Conservation (phyloP, 192 early-diverging fungal species). For the Coemansia sp. region DNA sequence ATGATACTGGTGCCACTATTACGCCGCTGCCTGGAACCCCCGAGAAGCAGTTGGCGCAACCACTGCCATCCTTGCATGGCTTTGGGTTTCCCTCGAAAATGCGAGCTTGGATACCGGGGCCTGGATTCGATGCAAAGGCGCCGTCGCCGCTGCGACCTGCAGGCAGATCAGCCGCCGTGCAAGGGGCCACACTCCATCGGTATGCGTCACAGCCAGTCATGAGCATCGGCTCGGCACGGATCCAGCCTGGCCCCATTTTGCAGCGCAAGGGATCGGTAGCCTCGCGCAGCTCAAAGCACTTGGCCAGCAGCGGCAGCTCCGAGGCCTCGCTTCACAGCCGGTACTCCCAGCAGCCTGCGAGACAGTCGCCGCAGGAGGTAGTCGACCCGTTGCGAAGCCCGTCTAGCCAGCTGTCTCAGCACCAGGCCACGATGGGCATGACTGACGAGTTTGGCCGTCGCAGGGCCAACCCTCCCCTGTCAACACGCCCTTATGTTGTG, state of each 20-base stretch:
- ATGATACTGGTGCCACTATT: not conserved
- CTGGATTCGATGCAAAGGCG: conserved; percentile 5
- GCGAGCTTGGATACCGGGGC: not conserved
- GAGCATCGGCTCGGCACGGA: conserved; percentile 5
- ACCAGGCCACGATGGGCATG: conserved; percentile 44
- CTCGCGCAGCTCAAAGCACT: conserved; percentile 18
- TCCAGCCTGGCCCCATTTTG: conserved; percentile 13
- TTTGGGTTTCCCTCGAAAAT: not conserved
- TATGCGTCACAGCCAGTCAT: conserved; percentile 50
- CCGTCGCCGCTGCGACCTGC: conserved; percentile 34
- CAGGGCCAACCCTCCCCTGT: conserved; percentile 5
- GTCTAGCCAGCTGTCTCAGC: conserved; percentile 21
- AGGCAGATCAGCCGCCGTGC: conserved; percentile 19
- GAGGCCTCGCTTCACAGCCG: conserved; percentile 9
- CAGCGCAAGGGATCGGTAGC: conserved; percentile 35
- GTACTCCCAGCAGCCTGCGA: conserved; percentile 2
- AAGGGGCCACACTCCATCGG: conserved; percentile 31
- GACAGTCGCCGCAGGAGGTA: conserved; percentile 11
- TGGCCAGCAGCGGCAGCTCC: conserved; percentile 7
- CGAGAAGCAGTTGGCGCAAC: not conserved
- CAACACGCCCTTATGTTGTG: not conserved
- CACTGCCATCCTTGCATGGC: not conserved
- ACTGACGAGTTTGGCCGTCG: conserved; percentile 48
- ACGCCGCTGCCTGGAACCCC: not conserved
- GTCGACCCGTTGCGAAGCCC: not conserved